A percentile compares a stretch with the other conserved stretches of the same genome.
Evolutionary conservation across 306 rosid species (phyloP).

Genomic region (Ochetophila trinervis): DNA sequence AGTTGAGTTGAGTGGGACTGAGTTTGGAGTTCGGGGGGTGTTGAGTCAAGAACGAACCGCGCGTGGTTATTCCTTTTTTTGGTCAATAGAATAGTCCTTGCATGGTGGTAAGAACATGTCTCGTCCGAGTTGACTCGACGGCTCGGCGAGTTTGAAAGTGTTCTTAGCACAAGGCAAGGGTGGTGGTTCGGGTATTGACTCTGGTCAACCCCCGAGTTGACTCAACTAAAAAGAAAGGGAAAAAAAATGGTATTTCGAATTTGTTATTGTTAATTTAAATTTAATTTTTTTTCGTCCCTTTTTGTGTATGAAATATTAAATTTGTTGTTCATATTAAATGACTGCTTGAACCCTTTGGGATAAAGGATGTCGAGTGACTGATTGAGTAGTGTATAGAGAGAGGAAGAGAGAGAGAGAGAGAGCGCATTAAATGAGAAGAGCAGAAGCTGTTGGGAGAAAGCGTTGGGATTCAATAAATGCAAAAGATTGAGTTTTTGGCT

Average conservation of each 20-base stretch:
- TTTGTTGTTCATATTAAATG: not conserved
- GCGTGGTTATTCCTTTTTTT: no score
- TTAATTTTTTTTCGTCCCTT: not conserved
- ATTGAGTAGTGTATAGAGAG: not conserved
- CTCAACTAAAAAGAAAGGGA: slow-evolving; percentile 2
- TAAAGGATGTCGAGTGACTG: not conserved
- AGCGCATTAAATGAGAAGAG: slow-evolving; percentile 40
- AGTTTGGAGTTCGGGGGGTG: slow-evolving; percentile 36
- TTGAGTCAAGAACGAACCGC: slow-evolving; percentile 99
- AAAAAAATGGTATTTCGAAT: not conserved
- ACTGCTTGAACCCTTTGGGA: not conserved
- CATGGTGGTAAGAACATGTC: slow-evolving; percentile 44
- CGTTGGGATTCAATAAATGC: slow-evolving; percentile 54
- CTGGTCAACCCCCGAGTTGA: slow-evolving; percentile 50
- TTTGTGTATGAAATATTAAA: not conserved
- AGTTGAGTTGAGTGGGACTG: slow-evolving; percentile 25
- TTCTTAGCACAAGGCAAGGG: slow-evolving; percentile 51
- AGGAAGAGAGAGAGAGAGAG: not conserved
- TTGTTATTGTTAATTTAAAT: slow-evolving; percentile 14
- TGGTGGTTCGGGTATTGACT: slow-evolving; percentile 99
- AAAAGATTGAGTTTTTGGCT: not conserved
- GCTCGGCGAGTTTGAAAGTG: slow-evolving; percentile 1
- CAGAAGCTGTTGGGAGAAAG: slow-evolving; percentile 55
- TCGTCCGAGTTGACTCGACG: not conserved
- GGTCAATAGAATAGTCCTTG: slow-evolving; percentile 68